These are phyloP conservation scores for Pinus albicaulis DNA, from an alignment of 75 land plant species.

Conservation along the genomic window DNA sequence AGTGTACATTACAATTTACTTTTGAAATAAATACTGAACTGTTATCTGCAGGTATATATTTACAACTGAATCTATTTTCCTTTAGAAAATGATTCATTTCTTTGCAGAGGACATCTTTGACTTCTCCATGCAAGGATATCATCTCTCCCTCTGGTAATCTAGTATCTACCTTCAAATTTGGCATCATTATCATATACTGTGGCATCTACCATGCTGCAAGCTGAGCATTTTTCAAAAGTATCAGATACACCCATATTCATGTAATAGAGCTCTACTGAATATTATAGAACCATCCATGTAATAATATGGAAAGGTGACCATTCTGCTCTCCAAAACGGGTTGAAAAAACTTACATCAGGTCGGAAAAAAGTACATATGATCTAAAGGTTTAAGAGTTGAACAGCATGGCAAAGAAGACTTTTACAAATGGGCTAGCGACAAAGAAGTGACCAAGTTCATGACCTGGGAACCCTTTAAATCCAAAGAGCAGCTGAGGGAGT, in stretches of 20 bases:
- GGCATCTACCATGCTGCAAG: not conserved
- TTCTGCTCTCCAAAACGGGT: too few relatives aligned
- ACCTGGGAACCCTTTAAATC: too few relatives aligned
- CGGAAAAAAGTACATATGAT: too few relatives aligned
- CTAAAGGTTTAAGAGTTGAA: too few relatives aligned
- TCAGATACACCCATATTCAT: not conserved
- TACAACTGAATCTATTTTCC: not conserved
- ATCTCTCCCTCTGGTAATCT: not conserved
- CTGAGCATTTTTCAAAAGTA: not conserved
- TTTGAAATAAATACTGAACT: not conserved
- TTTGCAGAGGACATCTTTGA: not conserved
- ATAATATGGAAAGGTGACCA: too few relatives aligned
- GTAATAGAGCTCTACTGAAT: too few relatives aligned
- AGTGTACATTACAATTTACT: not conserved
- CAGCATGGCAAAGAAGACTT: too few relatives aligned
- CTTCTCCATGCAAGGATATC: slow-evolving; percentile 7
- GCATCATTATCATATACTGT: not conserved
- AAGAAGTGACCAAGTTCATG: too few relatives aligned
- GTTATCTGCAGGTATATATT: not conserved
- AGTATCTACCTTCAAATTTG: slow-evolving; percentile 6
- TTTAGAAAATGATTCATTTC: not conserved
- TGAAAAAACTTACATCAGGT: too few relatives aligned
- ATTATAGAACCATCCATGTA: too few relatives aligned
- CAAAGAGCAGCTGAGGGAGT: too few relatives aligned
- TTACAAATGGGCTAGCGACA: too few relatives aligned